Evolutionary conservation across 2,329 filamentous ascomycete genomes (phyloP).

Genomic region (Iodosphaeria phyllophila): DNA sequence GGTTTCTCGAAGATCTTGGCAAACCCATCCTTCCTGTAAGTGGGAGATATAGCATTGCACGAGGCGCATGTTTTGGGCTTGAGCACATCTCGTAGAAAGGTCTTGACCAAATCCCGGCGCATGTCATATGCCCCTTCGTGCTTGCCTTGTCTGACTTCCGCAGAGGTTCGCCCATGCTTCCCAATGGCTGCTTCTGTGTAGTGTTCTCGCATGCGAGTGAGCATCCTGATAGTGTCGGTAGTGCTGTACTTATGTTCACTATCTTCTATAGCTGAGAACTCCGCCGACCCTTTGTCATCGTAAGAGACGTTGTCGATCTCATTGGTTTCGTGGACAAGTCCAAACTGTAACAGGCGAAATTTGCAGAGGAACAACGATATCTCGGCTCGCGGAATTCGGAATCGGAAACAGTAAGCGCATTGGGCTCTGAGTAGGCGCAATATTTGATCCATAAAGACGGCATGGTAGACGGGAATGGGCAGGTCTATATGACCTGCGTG

Average conservation of each 20-base stretch:
- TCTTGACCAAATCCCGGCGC: conserved; percentile 57
- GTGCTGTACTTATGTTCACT: too few species aligned
- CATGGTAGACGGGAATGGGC: conserved; percentile 83
- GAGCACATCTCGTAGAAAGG: conserved; percentile 60
- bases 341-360: conserved; percentile 68
- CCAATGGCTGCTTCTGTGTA: conserved; percentile 62
- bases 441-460: conserved; percentile 89
- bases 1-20: conserved; percentile 88
- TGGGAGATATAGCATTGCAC: conserved; percentile 54
- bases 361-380: conserved; percentile 71
- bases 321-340: conserved; percentile 43
- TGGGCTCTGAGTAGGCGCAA: conserved; percentile 70
- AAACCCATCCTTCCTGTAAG: conserved; percentile 74
- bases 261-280: conserved; percentile 31
- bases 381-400: conserved; percentile 60
- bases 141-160: conserved; percentile 42
- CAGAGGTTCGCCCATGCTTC: conserved; percentile 28
- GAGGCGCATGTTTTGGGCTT: conserved; percentile 49
- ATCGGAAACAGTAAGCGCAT: conserved; percentile 77
- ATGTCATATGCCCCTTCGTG: conserved; percentile 70
- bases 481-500: conserved; percentile 93
- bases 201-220: conserved; percentile 32
- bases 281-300: conserved; percentile 28
- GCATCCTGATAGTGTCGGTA: too few species aligned
- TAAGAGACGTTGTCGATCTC: conserved; percentile 20